Base-by-base conservation (phyloP, 2,329 filamentous ascomycete genomes). In the Apiospora hydei region DNA sequence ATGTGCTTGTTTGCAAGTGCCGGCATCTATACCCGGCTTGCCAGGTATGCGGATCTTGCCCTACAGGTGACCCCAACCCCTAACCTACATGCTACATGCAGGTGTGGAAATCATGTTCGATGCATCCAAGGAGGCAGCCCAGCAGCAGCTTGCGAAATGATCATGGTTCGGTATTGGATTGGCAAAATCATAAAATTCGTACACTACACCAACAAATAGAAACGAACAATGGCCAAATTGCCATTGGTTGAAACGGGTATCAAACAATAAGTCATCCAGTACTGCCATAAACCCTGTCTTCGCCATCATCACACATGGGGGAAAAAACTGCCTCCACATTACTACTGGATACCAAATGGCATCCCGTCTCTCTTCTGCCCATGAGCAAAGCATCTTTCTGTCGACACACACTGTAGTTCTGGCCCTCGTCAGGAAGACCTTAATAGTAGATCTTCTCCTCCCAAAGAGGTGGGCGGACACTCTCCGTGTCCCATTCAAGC, bases 401-500 rank as follows among this genome's bases (percentile, higher is more conserved):
- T 41, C 3, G 8, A 41, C 57, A 34, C 26, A 13, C 2, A 24
- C n/a, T 41, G 34, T 24, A n/a, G 3, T n/a, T 64, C 16, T 64
- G 4, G 16, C n/a, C 30, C 34, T 41, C 34, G 1, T 24, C 34
- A 34, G 18, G 3, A 41, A 30, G n/a, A 41, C 26, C 34, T 74
- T 78, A 81, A 69, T 81, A 81, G 73, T 80, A 79, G 34, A 81
- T 75, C 73, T 80, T 81, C 74, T 81, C 80, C 72, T 81, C 79
- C 79, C 79, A 81, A 7, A 81, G 74, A 0, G 80, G 80, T 10
- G 80, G 80, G 7, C 80, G 77, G 44, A 79, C 79, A 4, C 75
- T 69, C 69, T 80, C 79, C 7, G 79, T 79, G 38, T 81, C 80
- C 80, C 80, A 81, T 49, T 80, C 77, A 41, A 81, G 69, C 72